phyloP scores from a whole-genome alignment of 805 yeast species.

The Kurtzmaniella fragi region DNA sequence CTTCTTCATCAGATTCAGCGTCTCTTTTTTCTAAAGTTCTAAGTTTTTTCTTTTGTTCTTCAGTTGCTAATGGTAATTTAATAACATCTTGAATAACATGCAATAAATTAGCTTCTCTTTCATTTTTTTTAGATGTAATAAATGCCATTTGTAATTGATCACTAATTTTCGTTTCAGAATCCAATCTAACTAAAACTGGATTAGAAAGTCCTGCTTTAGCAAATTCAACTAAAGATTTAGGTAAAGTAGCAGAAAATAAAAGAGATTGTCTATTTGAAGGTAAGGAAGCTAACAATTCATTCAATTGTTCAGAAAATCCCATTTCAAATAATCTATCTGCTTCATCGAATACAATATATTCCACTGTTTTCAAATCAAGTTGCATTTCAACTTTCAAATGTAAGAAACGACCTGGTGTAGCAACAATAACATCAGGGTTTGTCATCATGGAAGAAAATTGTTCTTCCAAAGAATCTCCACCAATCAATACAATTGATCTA shows the following conservation, averaged over 20 bases:
- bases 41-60: constrained; percentile 57
- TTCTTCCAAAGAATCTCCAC: constrained; percentile 98
- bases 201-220: constrained; percentile 94
- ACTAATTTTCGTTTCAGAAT: constrained; percentile 86
- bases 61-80: constrained; percentile 74
- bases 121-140: constrained; percentile 72
- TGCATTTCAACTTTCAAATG: constrained; percentile 96
- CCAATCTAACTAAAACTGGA: constrained; percentile 89
- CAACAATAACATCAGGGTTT: constrained; percentile 91
- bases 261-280: constrained; percentile 84
- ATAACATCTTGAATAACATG: constrained; percentile 78
- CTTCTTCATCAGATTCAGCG: constrained; percentile 52
- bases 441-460: constrained; percentile 90
- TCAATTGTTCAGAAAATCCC: constrained; percentile 93
- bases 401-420: constrained; percentile 96
- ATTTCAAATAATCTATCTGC: constrained; percentile 95
- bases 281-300: constrained; percentile 78
- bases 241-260: constrained; percentile 91
- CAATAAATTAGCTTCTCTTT: constrained; percentile 83
- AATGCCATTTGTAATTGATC: constrained; percentile 90
- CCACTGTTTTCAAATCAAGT: constrained; percentile 74
- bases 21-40: constrained; percentile 42
- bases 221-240: constrained; percentile 87
- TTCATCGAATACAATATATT: constrained; percentile 92
- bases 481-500: constrained; percentile 76